A percentile compares a stretch with the other conserved stretches of the same genome.
Conservation (phyloP, 1,284 basidiomycete species). For the Abortiporus biennis region DNA sequence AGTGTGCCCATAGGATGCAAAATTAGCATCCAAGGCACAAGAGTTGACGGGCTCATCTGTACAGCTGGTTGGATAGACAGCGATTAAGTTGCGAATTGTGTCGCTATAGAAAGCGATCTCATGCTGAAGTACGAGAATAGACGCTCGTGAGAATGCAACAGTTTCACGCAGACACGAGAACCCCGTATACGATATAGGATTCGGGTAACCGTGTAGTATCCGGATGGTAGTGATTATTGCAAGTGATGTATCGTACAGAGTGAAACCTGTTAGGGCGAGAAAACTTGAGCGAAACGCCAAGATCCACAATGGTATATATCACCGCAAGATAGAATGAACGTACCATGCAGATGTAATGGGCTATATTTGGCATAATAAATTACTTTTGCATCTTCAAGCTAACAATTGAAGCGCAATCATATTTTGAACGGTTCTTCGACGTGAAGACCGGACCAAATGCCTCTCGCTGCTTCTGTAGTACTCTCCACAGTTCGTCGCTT, state of each 20-base stretch:
- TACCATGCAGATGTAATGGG: conserved; percentile 5
- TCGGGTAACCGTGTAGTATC: no score
- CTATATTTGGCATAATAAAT: conserved; percentile 1
- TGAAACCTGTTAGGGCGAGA: neutral
- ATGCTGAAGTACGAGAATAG: no score
- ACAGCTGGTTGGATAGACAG: no score
- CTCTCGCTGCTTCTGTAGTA: conserved; percentile 71
- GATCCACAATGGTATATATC: neutral
- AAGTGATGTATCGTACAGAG: neutral
- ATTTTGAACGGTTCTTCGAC: conserved; percentile 48
- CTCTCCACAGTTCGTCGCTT: conserved; percentile 71
- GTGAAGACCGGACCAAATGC: conserved; percentile 83
- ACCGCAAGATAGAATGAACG: neutral
- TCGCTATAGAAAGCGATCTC: no score
- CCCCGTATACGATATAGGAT: no score
- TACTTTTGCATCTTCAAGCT: conserved; percentile 9
- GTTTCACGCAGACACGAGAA: no score
- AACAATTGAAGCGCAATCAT: conserved; percentile 17
- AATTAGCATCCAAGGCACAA: no score
- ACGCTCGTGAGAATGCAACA: no score
- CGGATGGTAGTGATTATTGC: no score
- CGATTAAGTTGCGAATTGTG: no score
- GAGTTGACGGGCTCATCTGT: no score
- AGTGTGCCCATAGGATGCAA: no score
- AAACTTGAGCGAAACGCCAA: neutral